phyloP scores from a whole-genome alignment of 202 grass and related monocot genomes.

The Zoysia matrella region DNA sequence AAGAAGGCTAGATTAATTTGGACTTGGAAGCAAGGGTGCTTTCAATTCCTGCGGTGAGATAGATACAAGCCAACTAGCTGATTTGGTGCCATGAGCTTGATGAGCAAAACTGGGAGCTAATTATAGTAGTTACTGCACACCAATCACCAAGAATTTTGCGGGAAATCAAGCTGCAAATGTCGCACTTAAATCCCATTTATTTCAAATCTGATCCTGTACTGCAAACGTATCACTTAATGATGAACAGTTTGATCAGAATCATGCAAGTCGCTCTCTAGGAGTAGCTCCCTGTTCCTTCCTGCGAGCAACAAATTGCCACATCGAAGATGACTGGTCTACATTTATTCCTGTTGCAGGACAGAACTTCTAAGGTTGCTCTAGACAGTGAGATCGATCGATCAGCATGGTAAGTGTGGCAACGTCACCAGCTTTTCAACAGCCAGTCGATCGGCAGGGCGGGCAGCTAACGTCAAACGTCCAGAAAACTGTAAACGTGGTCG shows the following conservation, averaged over 20 bases:
- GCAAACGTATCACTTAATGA: background rate
- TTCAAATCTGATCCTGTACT: slow-evolving; percentile 27
- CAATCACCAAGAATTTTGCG: slow-evolving; percentile 17
- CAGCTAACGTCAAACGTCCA: background rate
- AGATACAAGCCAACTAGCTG: background rate
- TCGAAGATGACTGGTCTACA: slow-evolving; percentile 9
- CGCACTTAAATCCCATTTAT: slow-evolving; percentile 11
- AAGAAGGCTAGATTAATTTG: background rate
- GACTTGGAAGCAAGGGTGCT: background rate
- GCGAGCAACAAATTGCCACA: slow-evolving; percentile 25
- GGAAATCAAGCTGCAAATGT: slow-evolving; percentile 1
- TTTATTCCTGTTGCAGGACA: slow-evolving; percentile 18
- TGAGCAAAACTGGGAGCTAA: background rate
- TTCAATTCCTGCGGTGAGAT: slow-evolving; percentile 40
- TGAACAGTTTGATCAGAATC: slow-evolving; percentile 3
- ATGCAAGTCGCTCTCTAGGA: slow-evolving; percentile 10
- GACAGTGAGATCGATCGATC: background rate
- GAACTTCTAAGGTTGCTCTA: background rate
- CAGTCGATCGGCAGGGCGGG: no score
- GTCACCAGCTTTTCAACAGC: background rate
- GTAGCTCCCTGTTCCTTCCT: background rate
- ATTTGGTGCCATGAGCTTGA: background rate
- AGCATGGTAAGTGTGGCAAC: background rate
- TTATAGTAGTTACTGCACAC: background rate
- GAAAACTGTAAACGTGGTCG: slow-evolving; percentile 20